A percentile compares a stretch with the other conserved stretches of the same genome.
phyloP scores from a whole-genome alignment of 768 basidiomycete species.

The Cubamyces sp. region DNA sequence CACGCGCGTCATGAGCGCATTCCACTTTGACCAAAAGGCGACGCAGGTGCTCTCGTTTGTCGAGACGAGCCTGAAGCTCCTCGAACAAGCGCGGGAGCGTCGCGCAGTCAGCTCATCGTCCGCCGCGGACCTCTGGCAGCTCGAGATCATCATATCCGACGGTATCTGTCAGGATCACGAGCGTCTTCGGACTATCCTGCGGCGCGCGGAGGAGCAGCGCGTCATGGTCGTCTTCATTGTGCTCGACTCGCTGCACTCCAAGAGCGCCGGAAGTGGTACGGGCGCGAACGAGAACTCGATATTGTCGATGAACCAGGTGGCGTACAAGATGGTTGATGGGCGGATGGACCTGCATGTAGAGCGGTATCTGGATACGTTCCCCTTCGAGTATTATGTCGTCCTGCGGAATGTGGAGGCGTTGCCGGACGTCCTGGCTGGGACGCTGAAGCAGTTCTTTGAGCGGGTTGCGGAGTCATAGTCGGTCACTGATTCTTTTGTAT shows the following conservation, averaged over 20 bases:
- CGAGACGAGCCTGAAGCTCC: conserved; percentile 73
- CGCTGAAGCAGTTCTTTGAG: conserved; percentile 92
- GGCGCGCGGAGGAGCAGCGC: conserved; percentile 85
- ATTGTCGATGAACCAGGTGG: conserved; percentile 89
- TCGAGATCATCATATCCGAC: conserved; percentile 97
- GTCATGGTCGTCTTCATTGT: conserved; percentile 98
- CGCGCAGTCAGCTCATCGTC: conserved; percentile 62
- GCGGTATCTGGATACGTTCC: conserved; percentile 94
- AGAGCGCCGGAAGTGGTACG: conserved; percentile 30
- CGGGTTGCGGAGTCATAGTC: conserved; percentile 69
- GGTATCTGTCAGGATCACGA: conserved; percentile 99
- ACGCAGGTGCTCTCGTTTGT: conserved; percentile 87
- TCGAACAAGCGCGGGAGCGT: conserved; percentile 77
- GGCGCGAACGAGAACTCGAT: conserved; percentile 62
- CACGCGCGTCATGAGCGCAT: conserved; percentile 76
- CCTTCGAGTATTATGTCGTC: conserved; percentile 98
- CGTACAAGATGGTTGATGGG: conserved; percentile 81
- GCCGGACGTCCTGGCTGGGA: conserved; percentile 86
- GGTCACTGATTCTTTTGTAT: too few relatives aligned
- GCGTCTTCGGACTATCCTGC: conserved; percentile 72
- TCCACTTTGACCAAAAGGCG: conserved; percentile 86
- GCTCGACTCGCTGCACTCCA: conserved; percentile 81
- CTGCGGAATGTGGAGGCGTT: conserved; percentile 87
- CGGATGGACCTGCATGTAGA: conserved; percentile 85
- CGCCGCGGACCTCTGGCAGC: conserved; percentile 90